These are phyloP conservation scores for Suillus sp. DNA, from an alignment of 768 basidiomycete genomes.

Conservation along the genomic window DNA sequence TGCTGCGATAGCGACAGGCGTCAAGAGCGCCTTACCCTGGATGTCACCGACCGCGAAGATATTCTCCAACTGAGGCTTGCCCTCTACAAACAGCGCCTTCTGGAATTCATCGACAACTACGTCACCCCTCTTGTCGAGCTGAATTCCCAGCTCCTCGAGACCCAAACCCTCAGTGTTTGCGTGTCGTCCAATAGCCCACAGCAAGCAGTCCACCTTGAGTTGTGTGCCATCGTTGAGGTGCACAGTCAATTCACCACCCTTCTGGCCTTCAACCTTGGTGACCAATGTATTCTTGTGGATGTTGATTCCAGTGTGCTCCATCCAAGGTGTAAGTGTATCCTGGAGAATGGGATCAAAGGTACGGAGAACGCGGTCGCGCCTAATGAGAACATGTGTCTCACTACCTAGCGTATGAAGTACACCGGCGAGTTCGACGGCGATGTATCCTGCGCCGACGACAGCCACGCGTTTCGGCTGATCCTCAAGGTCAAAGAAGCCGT, in stretches of 20 bases:
- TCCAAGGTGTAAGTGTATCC: conserved; percentile 85
- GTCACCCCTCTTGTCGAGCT: conserved; percentile 78
- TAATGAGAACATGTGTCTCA: conserved; percentile 91
- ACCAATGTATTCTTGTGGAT: conserved; percentile 81
- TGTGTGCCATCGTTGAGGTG: conserved; percentile 71
- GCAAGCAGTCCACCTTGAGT: conserved; percentile 80
- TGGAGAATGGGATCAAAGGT: conserved; percentile 90
- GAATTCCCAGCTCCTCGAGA: conserved; percentile 74
- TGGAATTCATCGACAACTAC: conserved; percentile 92
- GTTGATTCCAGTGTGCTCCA: conserved; percentile 92
- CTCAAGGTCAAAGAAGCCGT: conserved; percentile 93
- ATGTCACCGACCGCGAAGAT: conserved; percentile 91
- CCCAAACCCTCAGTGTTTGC: conserved; percentile 79
- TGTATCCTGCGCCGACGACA: conserved; percentile 96
- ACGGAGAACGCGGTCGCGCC: conserved; percentile 85
- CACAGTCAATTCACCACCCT: conserved; percentile 75
- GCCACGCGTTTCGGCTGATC: conserved; percentile 92
- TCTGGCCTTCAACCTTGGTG: conserved; percentile 71
- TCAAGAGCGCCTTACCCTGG: conserved; percentile 88
- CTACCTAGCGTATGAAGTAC: conserved; percentile 88
- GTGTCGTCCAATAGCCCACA: conserved; percentile 95
- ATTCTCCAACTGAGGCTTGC: conserved; percentile 21
- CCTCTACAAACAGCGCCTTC: conserved; percentile 62
- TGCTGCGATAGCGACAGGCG: conserved; percentile 97
- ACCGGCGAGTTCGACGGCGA: conserved; percentile 95